Evolutionary conservation across 441 rosid species (phyloP), one percentile per base, ranked within the genome.

Genomic region (Erysimum cheiri): DNA sequence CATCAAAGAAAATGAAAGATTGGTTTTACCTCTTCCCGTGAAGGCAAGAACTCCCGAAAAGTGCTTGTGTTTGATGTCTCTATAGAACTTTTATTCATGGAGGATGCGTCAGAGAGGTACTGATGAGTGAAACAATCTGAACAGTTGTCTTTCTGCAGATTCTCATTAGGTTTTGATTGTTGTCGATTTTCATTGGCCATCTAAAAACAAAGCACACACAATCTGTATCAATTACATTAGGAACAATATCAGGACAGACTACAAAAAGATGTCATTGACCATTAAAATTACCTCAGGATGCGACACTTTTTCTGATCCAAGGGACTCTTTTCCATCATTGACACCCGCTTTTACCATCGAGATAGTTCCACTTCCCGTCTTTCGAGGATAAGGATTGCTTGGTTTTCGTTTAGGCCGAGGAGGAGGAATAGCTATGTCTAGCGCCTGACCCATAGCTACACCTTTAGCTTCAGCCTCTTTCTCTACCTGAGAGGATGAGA

Each of bases 341-440:
- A 59, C 78, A 69, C 80, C 78, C 1, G 54, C 55, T 35, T 78
- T 85, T 7, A 57, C 69, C 61, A 78, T 44, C 32, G 78, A 55
- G 70, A 64, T 31, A 17, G 79, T 72, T 78, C 79, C 59, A 8
- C 55, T 47, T 60, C 84, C 82, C 0, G 69, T 85, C 83, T 92
- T 92, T 71, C 94, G 78, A 70, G 98, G 98, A 81, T 89, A 92
- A 55, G 98, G 98, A 85, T 88, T 89, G 78, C 79, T 81, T 37
- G 98, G 96, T 84, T 92, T 92, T 62, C 87, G 85, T 74, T 92
- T 92, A 41, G 96, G 98, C 40, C 98, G 90, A 14, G 98, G 96
- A 83, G 98, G 96, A 43, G 98, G 98, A 75, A 92, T 92, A 69
- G 85, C 85, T 74, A 92, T 87, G 72, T 92, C 89, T 63, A 88